These are phyloP conservation scores for Neofusicoccum parvum DNA, from an alignment of 2,329 filamentous ascomycete species.

Conservation along the genomic window DNA sequence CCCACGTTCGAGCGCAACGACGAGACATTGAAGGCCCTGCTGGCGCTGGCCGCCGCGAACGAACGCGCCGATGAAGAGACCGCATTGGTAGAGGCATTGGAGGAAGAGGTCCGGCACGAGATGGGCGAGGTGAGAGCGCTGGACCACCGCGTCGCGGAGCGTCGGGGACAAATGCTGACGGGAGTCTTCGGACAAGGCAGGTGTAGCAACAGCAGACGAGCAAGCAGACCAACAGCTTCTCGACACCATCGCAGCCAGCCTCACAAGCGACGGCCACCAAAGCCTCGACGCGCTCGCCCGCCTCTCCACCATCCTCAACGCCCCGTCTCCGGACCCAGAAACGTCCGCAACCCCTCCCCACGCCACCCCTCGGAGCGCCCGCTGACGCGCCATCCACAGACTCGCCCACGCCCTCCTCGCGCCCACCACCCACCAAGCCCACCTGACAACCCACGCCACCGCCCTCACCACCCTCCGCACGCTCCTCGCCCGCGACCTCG, in stretches of 20 bases:
- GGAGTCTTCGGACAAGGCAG: slow-evolving; percentile 11
- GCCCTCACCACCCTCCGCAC: slow-evolving; percentile 37
- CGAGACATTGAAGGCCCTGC: slow-evolving; percentile 75
- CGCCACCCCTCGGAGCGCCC: not conserved
- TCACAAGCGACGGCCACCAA: slow-evolving; percentile 28
- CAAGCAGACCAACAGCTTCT: not conserved
- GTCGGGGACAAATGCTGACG: not conserved
- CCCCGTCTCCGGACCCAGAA: slow-evolving; percentile 31
- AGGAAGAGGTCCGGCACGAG: slow-evolving; percentile 38
- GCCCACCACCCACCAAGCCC: slow-evolving; percentile 34
- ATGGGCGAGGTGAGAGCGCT: slow-evolving; percentile 41
- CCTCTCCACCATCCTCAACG: slow-evolving; percentile 39
- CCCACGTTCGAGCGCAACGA: slow-evolving; percentile 84
- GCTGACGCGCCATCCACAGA: slow-evolving; percentile 3
- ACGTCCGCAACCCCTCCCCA: slow-evolving; percentile 16
- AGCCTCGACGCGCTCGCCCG: slow-evolving; percentile 41
- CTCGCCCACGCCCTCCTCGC: slow-evolving; percentile 40
- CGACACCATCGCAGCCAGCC: not conserved
- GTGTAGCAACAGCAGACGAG: not conserved
- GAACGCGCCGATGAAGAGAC: slow-evolving; percentile 76
- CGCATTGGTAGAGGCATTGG: slow-evolving; percentile 59
- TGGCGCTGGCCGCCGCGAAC: slow-evolving; percentile 74
- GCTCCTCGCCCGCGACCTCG: slow-evolving; percentile 37
- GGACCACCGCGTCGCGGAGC: not conserved
- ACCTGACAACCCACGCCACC: slow-evolving; percentile 34